phyloP scores from a whole-genome alignment of 2,329 filamentous ascomycete genomes.

The Colletotrichum nymphaeae region DNA sequence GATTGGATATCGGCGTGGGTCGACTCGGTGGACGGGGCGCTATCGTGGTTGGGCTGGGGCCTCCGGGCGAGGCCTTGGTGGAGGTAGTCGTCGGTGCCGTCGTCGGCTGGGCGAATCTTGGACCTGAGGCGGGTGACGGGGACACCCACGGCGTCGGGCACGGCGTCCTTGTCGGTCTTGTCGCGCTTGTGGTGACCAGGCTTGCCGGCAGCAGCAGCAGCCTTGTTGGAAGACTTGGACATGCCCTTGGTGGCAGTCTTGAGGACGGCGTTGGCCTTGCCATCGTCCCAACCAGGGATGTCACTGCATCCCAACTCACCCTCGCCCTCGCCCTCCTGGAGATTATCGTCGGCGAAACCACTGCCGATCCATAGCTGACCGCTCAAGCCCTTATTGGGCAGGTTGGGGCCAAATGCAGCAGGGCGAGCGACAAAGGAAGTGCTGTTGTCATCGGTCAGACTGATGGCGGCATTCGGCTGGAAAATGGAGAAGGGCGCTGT shows the following conservation, averaged over 20 bases:
- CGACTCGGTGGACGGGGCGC: constrained; percentile 48
- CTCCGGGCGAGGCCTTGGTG: constrained; percentile 62
- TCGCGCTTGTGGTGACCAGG: constrained; percentile 50
- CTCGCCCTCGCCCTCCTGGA: constrained; percentile 73
- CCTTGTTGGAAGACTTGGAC: constrained; percentile 40
- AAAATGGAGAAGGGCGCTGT: constrained; percentile 87
- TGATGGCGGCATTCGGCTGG: constrained; percentile 94
- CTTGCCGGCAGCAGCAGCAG: constrained; percentile 42
- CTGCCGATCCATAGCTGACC: constrained; percentile 94
- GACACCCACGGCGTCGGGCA: constrained; percentile 42
- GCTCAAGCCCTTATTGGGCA: constrained; percentile 82
- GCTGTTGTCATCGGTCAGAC: constrained; percentile 96
- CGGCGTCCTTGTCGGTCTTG: constrained; percentile 44
- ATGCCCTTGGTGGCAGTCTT: constrained; percentile 50
- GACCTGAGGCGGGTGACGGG: constrained; percentile 40
- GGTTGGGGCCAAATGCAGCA: constrained; percentile 87
- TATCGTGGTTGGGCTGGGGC: constrained; percentile 48
- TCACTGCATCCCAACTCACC: constrained; percentile 96
- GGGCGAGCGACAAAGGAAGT: constrained; percentile 95
- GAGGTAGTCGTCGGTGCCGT: constrained; percentile 88
- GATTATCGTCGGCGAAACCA: constrained; percentile 85
- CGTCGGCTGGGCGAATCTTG: constrained; percentile 50
- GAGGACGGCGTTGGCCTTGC: constrained; percentile 57
- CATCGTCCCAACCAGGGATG: constrained; percentile 86
- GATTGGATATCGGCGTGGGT: constrained; percentile 87